These are phyloP conservation scores for Tothia fuscella DNA, from an alignment of 2,329 filamentous ascomycete species.

Conservation along the genomic window DNA sequence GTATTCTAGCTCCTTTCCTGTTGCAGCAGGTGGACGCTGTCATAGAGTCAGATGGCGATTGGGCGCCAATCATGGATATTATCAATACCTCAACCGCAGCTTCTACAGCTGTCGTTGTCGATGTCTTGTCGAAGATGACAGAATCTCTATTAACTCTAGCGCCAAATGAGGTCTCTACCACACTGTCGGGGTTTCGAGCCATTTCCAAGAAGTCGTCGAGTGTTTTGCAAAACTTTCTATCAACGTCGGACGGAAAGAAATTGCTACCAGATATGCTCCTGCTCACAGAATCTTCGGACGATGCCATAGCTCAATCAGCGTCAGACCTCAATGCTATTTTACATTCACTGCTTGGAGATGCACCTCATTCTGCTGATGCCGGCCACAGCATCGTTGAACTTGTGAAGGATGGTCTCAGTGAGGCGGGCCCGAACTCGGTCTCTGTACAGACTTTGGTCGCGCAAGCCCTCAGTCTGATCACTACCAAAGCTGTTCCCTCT, in stretches of 20 bases:
- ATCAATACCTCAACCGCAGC: not conserved
- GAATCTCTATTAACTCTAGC: no score
- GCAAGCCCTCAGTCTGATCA: constrained; percentile 39
- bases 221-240: constrained; percentile 27
- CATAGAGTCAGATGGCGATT: not conserved
- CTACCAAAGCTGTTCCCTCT: constrained; percentile 13
- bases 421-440: constrained; percentile 29
- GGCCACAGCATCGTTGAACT: constrained; percentile 39
- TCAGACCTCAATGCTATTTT: constrained; percentile 25
- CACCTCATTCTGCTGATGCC: constrained; percentile 27
- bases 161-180: no score
- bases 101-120: constrained; percentile 1
- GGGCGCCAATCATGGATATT: constrained; percentile 1
- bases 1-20: no score
- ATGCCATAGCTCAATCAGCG: constrained; percentile 37
- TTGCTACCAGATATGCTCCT: constrained; percentile 41
- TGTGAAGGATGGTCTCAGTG: constrained; percentile 38
- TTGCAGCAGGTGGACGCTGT: constrained; percentile 1
- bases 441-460: constrained; percentile 46
- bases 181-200: no score
- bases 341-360: constrained; percentile 21
- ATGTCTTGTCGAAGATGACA: constrained; percentile 1
- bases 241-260: constrained; percentile 33
- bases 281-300: constrained; percentile 40
- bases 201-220: not conserved